A percentile compares a stretch with the other conserved stretches of the same genome.
phyloP scores from a whole-genome alignment of 768 basidiomycete species.

The Lentinus tigrinus region DNA sequence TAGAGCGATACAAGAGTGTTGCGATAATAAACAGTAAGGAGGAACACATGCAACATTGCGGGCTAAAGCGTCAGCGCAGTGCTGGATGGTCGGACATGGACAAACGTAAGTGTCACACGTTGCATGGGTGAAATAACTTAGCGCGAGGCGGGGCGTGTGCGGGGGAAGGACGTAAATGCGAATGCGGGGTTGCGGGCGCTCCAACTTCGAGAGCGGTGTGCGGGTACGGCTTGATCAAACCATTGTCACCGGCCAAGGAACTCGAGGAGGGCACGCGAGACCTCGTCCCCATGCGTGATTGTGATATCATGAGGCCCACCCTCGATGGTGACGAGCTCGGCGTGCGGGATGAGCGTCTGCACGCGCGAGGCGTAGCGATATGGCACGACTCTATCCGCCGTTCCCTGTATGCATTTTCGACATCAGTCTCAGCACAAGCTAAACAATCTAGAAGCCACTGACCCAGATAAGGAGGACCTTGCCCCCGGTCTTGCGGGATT shows the following conservation, averaged over 20 bases:
- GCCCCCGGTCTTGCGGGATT: conserved; percentile 39
- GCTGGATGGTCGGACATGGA: not conserved
- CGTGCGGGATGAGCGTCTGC: conserved; percentile 41
- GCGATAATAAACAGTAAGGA: not conserved
- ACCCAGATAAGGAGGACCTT: conserved; percentile 68
- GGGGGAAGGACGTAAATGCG: not conserved
- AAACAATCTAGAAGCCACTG: conserved; percentile 19
- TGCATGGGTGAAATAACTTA: not conserved
- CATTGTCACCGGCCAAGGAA: conserved; percentile 19
- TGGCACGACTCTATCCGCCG: conserved; percentile 54
- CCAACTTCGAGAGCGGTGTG: not conserved
- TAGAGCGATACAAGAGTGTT: not conserved
- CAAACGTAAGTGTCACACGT: not conserved
- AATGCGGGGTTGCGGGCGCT: not conserved
- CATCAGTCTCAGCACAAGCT: not conserved
- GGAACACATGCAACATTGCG: not conserved
- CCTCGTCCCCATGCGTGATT: conserved; percentile 23
- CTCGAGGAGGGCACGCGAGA: conserved; percentile 19
- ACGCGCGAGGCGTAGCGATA: conserved; percentile 53
- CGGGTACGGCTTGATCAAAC: not conserved
- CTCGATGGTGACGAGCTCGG: conserved; percentile 46
- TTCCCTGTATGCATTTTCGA: conserved; percentile 42
- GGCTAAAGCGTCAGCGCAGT: not conserved
- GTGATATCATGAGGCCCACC: conserved; percentile 52
- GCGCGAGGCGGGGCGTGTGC: not conserved